These are phyloP conservation scores for Tephrocybe sp. DNA, from an alignment of 768 basidiomycete species.

Conservation along the genomic window DNA sequence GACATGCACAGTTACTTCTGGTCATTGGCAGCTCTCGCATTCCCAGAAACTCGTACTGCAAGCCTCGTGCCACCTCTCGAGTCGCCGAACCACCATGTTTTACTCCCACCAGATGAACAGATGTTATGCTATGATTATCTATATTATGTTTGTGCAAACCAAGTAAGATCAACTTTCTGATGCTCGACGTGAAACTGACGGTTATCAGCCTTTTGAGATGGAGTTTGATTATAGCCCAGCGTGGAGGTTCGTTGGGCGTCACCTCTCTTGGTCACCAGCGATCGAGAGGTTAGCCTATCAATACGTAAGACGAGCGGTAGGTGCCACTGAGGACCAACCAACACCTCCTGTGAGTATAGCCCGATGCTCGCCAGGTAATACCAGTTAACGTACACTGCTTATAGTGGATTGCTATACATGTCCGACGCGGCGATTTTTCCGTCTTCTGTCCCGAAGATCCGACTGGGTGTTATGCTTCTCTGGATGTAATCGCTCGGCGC, in stretches of 20 bases:
- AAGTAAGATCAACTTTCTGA: constrained; percentile 32
- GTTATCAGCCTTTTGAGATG: constrained; percentile 47
- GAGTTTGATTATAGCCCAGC: constrained; percentile 56
- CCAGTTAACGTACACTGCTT: neutral
- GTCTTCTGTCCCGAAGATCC: constrained; percentile 42
- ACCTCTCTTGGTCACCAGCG: constrained; percentile 47
- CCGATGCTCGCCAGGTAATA: neutral
- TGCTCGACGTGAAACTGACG: no score
- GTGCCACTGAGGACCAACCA: constrained; percentile 29
- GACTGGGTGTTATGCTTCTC: constrained; percentile 50
- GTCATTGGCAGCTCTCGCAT: constrained; percentile 44
- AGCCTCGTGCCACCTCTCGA: constrained; percentile 37
- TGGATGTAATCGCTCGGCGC: constrained; percentile 51
- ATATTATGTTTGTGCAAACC: constrained; percentile 46
- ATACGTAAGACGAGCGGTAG: constrained; percentile 46
- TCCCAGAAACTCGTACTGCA: constrained; percentile 39
- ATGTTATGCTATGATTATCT: constrained; percentile 52
- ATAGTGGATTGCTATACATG: constrained; percentile 57
- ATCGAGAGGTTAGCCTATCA: constrained; percentile 40
- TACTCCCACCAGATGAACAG: constrained; percentile 50
- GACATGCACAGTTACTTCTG: constrained; percentile 46
- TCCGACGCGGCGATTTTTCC: constrained; percentile 54
- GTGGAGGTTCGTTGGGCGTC: constrained; percentile 53
- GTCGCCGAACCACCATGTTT: constrained; percentile 37
- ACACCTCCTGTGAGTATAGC: constrained; percentile 44